phyloP scores from a whole-genome alignment of 1,284 basidiomycete genomes.

The Malassezia sympodialis region DNA sequence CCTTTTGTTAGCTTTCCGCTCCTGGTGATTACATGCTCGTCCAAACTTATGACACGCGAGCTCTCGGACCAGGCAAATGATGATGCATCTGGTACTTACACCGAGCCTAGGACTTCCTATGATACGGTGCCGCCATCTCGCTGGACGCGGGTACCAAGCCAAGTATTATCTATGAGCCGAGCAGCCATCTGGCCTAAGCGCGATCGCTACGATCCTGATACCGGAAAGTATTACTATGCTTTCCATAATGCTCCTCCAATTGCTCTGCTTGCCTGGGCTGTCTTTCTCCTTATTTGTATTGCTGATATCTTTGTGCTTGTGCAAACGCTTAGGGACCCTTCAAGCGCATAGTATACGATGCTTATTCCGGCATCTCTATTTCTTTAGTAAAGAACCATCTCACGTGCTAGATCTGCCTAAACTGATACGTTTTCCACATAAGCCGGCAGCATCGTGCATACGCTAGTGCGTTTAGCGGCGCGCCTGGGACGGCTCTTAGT shows the following conservation, averaged over 20 bases:
- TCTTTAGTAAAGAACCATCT: not conserved
- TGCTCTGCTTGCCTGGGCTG: slow-evolving; percentile 4
- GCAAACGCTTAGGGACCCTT: slow-evolving; percentile 7
- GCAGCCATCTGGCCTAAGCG: not conserved
- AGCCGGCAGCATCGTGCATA: slow-evolving; percentile 1
- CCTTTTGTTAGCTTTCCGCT: slow-evolving; percentile 54
- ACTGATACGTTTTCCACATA: not conserved
- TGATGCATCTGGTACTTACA: not conserved
- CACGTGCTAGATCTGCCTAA: not conserved
- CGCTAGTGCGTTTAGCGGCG: not conserved
- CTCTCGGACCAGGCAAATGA: not conserved
- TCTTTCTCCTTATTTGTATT: slow-evolving; percentile 15
- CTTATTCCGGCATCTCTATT: not conserved
- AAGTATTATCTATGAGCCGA: not conserved
- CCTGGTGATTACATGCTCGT: slow-evolving; percentile 28
- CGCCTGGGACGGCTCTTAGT: not conserved
- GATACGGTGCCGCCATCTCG: not conserved
- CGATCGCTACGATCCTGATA: not conserved
- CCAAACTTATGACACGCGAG: slow-evolving; percentile 17
- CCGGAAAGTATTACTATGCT: not conserved
- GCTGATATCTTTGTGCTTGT: slow-evolving; percentile 14
- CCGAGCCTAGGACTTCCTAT: not conserved
- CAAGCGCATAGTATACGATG: slow-evolving; percentile 2
- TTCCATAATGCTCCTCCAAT: slow-evolving; percentile 2
- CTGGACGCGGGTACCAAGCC: not conserved